Evolutionary conservation across 2,329 filamentous ascomycete species (phyloP).

Genomic region (Scolecobasidium constrictum): DNA sequence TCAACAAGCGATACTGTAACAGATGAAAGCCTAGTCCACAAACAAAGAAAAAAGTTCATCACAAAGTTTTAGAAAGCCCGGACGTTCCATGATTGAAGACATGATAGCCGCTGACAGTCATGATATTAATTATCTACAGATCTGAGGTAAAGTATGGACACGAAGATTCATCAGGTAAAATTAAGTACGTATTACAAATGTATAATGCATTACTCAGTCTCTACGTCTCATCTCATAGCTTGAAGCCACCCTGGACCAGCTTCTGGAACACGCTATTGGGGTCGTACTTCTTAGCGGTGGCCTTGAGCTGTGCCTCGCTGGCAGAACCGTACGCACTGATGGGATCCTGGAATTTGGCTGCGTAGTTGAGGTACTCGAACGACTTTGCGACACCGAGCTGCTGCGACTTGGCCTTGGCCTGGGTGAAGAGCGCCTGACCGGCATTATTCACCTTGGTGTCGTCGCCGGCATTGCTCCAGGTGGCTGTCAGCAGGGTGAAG

Average conservation of each 20-base stretch:
- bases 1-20: too few species aligned
- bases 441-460: constrained; percentile 12
- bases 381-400: background rate
- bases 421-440: constrained; percentile 12
- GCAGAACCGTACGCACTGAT: constrained; percentile 20
- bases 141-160: too few species aligned
- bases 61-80: too few species aligned
- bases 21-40: too few species aligned
- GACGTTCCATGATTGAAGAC: too few species aligned
- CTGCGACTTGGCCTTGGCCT: constrained; percentile 11
- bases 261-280: constrained; percentile 19
- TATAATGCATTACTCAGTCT: too few species aligned
- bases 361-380: constrained; percentile 24
- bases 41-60: too few species aligned
- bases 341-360: constrained; percentile 24
- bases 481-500: constrained; percentile 14
- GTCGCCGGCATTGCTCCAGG: constrained; percentile 14
- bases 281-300: constrained; percentile 24
- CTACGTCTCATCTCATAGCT: too few species aligned
- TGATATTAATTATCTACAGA: too few species aligned
- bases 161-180: too few species aligned
- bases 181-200: too few species aligned
- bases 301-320: constrained; percentile 18
- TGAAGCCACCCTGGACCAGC: constrained; percentile 6
- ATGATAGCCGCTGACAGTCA: too few species aligned